phyloP scores from a whole-genome alignment of 108 stramenopile genomes.

The Phaeodactylum tricornutum region DNA sequence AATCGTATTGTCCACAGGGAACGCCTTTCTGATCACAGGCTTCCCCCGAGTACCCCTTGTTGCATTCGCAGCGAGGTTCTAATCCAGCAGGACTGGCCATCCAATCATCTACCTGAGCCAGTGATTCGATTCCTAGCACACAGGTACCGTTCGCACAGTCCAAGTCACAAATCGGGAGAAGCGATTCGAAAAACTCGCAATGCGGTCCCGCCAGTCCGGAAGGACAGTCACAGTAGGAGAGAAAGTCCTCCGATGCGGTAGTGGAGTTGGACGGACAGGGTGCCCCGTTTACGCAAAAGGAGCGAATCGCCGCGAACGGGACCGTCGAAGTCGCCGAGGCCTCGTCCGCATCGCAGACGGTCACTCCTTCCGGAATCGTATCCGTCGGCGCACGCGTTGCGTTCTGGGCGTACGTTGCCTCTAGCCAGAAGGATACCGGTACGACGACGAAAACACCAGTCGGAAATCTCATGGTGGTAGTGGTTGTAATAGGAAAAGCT shows the following conservation, averaged over 20 bases:
- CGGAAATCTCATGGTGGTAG: no score
- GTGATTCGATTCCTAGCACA: conserved; percentile 16
- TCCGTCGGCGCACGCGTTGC: no score
- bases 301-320: neutral
- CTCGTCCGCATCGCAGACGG: no score
- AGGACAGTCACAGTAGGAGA: conserved; percentile 28
- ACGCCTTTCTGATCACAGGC: conserved; percentile 19
- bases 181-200: conserved; percentile 26
- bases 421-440: neutral
- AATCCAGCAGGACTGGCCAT: neutral
- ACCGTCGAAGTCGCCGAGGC: neutral
- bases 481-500: no score
- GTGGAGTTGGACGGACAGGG: conserved; percentile 19
- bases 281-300: conserved; percentile 37
- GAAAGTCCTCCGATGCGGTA: neutral
- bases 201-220: conserved; percentile 25
- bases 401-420: no score
- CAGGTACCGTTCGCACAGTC: conserved; percentile 26
- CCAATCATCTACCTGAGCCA: conserved; percentile 8
- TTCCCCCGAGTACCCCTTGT: conserved; percentile 19
- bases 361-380: no score
- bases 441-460: conserved; percentile 1
- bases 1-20: conserved; percentile 24
- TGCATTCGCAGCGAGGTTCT: conserved; percentile 31
- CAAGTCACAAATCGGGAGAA: conserved; percentile 29